These are phyloP conservation scores for Suhomyces ambrosiae DNA, from an alignment of 1,139 yeast species.

Conservation along the genomic window DNA sequence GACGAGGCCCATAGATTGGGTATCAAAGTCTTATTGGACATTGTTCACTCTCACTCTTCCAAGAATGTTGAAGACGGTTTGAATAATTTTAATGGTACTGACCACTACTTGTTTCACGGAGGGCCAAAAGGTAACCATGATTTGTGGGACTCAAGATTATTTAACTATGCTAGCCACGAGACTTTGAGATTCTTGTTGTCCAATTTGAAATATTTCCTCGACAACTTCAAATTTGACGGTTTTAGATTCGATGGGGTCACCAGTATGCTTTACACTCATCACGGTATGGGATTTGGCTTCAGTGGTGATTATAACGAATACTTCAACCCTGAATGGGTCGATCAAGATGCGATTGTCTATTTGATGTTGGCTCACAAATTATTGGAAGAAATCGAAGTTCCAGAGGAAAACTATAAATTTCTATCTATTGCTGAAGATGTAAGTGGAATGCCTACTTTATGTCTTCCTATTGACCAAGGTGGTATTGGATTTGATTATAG, in stretches of 20 bases:
- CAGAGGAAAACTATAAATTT: constrained; percentile 47
- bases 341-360: constrained; percentile 83
- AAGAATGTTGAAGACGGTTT: constrained; percentile 93
- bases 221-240: constrained; percentile 87
- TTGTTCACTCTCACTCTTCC: constrained; percentile 95
- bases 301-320: constrained; percentile 94
- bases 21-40: constrained; percentile 81
- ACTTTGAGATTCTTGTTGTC: constrained; percentile 84
- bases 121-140: constrained; percentile 85
- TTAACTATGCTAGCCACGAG: constrained; percentile 89
- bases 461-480: constrained; percentile 70
- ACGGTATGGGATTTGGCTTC: constrained; percentile 87
- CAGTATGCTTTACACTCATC: constrained; percentile 87
- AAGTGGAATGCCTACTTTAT: constrained; percentile 94
- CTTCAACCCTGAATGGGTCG: constrained; percentile 78
- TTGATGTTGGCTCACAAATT: constrained; percentile 85
- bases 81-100: constrained; percentile 93
- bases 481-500: constrained; percentile 95
- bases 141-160: constrained; percentile 92
- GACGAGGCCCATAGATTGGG: constrained; percentile 93
- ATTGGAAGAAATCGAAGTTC: constrained; percentile 52
- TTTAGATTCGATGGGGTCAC: constrained; percentile 97
- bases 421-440: constrained; percentile 95
- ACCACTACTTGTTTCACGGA: constrained; percentile 90
- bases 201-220: constrained; percentile 83